These are phyloP conservation scores for Prosopis cineraria DNA, from an alignment of 306 rosid genomes.

Conservation along the genomic window DNA sequence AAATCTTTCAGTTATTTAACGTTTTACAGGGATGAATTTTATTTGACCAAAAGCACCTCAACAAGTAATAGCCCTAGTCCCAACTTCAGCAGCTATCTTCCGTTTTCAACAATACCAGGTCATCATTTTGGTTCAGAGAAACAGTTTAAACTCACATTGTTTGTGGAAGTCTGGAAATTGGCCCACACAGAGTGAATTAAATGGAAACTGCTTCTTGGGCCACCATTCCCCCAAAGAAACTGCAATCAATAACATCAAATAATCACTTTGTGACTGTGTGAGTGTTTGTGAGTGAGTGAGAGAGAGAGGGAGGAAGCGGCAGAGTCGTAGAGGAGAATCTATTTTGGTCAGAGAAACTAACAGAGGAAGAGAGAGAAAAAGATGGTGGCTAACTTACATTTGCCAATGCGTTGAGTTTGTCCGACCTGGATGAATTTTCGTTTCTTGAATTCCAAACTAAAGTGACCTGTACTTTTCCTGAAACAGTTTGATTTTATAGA, in stretches of 20 bases:
- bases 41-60: background rate
- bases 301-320: background rate
- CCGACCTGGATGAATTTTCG: constrained; percentile 64
- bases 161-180: constrained; percentile 91
- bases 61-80: constrained; percentile 18
- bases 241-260: constrained; percentile 41
- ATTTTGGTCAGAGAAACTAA: background rate
- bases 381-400: constrained; percentile 54
- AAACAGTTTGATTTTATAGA: constrained; percentile 35
- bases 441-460: constrained; percentile 95
- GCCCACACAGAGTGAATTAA: constrained; percentile 96
- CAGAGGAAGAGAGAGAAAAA: background rate
- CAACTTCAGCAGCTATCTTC: constrained; percentile 29
- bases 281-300: background rate
- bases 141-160: constrained; percentile 69
- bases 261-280: background rate
- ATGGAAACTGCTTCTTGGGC: constrained; percentile 64
- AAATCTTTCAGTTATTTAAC: background rate
- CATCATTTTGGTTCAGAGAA: constrained; percentile 11
- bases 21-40: background rate
- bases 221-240: constrained; percentile 93
- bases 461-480: constrained; percentile 91
- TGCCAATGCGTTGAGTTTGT: constrained; percentile 73
- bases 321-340: background rate
- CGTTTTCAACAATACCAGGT: constrained; percentile 21